Base-by-base conservation (phyloP, 371 early-diverging fungal genomes). In the Mortierella sp. region DNA sequence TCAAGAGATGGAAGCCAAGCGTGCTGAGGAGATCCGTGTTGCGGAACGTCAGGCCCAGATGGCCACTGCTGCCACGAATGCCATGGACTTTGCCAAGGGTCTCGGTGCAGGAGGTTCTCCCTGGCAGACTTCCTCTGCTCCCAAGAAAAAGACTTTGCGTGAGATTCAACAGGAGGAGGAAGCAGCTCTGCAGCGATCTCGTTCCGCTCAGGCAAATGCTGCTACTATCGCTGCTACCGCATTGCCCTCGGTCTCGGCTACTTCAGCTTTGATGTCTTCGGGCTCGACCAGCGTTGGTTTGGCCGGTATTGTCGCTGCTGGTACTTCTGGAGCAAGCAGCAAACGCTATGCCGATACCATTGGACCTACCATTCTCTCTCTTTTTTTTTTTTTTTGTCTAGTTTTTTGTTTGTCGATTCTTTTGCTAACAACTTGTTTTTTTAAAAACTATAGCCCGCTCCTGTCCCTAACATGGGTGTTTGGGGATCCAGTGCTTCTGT, bases 131-230 rank as follows among this genome's bases (percentile, higher is more conserved):
- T 76, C 87, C 19, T 86, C 91, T 6, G 23, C 53, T 4, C 53
- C 53, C 53, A 53, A 53, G 53, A 90, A 90, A 63, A 91, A 91
- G 81, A 89, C 89, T 4, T 68, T 92, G 14, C 76, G 88, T 64
- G 91, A 92, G 74, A 92, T 92, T 60, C 92, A 92, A 73, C 37
- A 37, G 37, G 83, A 87, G 63, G 92, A 92, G 66, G 92, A 92
- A 60, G 84, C 80, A 23, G 88, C 84, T 26, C 60, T 58, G n/a
- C 59, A 44, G 23, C 37, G 37, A 37, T 37, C 37, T 3, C 37
- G 37, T 53, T 57, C 74, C 59, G 15, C 60, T 69, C 6, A 72
- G 77, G 65, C 72, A 16, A 37, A 9, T 9, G 37, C 37, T 37
- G 37, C 9, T 37, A 9, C 37, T 9, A 9, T 9, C 37, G 81